Evolutionary conservation across 2,329 filamentous ascomycete species (phyloP).

Genomic region (Pseudogymnoascus sp.): DNA sequence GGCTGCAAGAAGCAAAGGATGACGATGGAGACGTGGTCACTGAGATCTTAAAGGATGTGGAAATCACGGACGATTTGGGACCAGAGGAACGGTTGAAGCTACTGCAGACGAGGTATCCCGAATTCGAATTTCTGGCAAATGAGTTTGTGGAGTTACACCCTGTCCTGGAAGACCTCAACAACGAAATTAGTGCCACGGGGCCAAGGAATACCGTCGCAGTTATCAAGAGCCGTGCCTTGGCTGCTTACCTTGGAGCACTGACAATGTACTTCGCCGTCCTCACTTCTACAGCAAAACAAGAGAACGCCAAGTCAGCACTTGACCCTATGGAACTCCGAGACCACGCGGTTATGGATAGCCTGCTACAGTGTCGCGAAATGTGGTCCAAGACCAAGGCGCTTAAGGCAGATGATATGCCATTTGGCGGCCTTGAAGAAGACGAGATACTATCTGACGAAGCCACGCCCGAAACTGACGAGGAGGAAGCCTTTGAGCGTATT

Average conservation of each 20-base stretch:
- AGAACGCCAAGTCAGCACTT: slow-evolving; percentile 48
- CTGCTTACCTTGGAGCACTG: slow-evolving; percentile 78
- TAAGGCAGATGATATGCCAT: slow-evolving; percentile 32
- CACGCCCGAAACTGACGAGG: slow-evolving; percentile 15
- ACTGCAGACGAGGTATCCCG: slow-evolving; percentile 76
- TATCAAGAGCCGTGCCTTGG: slow-evolving; percentile 71
- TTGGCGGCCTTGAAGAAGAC: slow-evolving; percentile 28
- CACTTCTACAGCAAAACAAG: slow-evolving; percentile 66
- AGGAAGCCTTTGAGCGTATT: background rate
- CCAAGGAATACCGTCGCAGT: slow-evolving; percentile 38
- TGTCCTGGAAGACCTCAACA: slow-evolving; percentile 50
- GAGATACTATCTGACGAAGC: slow-evolving; percentile 24
- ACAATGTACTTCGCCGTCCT: slow-evolving; percentile 92
- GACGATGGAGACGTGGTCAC: slow-evolving; percentile 59
- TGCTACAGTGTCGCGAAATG: slow-evolving; percentile 71
- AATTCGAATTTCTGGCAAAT: slow-evolving; percentile 78
- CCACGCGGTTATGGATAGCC: slow-evolving; percentile 81
- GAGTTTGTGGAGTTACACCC: slow-evolving; percentile 51
- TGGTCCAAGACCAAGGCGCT: slow-evolving; percentile 71
- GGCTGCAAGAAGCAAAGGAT: slow-evolving; percentile 55
- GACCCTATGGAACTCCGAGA: slow-evolving; percentile 75
- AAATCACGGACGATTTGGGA: slow-evolving; percentile 73
- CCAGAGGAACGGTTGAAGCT: slow-evolving; percentile 68
- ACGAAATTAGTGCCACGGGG: slow-evolving; percentile 29
- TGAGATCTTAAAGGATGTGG: slow-evolving; percentile 76